Evolutionary conservation across 2,329 filamentous ascomycete species (phyloP).

Genomic region (Trichophyton equinum): DNA sequence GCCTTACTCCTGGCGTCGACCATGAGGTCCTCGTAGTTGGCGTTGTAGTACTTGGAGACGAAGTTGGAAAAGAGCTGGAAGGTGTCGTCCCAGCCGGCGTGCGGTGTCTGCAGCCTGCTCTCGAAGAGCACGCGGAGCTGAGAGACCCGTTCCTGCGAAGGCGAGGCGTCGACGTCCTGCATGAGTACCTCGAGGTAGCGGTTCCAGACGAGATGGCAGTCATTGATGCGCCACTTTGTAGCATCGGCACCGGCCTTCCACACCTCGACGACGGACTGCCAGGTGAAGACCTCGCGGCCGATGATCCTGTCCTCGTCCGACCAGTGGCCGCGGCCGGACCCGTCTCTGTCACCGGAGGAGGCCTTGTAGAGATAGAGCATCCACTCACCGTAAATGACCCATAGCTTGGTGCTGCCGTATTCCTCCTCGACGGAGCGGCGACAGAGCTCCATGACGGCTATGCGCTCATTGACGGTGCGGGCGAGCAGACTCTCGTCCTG

Average conservation of each 20-base stretch:
- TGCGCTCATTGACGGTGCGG: conserved; percentile 43
- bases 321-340: conserved; percentile 27
- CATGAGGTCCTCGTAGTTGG: conserved; percentile 47
- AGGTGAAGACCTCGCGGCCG: conserved; percentile 47
- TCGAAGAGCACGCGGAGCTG: conserved; percentile 41
- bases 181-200: conserved; percentile 44
- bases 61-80: conserved; percentile 49
- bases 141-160: conserved; percentile 37
- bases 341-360: conserved; percentile 29
- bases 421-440: conserved; percentile 49
- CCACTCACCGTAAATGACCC: conserved; percentile 52
- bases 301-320: conserved; percentile 46
- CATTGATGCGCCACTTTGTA: conserved; percentile 49
- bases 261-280: conserved; percentile 42
- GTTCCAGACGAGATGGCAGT: conserved; percentile 51
- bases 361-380: conserved; percentile 44
- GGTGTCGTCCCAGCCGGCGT: conserved; percentile 48
- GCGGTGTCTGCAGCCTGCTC: conserved; percentile 44
- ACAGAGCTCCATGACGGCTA: conserved; percentile 47
- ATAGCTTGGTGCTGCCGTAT: conserved; percentile 47
- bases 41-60: conserved; percentile 43
- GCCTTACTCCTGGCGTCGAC: conserved; percentile 40
- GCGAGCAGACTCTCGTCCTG: conserved; percentile 50
- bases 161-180: conserved; percentile 39
- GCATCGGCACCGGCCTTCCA: conserved; percentile 45